Conservation (phyloP, 331 rosid species). For the Telfairia occidentalis region DNA sequence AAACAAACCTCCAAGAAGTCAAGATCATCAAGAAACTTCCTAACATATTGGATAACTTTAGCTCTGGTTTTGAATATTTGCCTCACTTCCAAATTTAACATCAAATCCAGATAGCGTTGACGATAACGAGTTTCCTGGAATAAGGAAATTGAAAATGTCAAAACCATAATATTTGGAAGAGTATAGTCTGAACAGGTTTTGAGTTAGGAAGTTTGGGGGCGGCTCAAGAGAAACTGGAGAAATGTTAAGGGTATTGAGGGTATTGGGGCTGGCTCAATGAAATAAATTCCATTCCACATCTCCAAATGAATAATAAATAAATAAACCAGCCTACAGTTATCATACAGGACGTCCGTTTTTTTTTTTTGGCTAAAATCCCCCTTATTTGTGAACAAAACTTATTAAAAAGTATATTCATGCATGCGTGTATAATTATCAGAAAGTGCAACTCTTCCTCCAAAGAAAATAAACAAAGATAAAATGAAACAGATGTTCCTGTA, state of each 20-base stretch:
- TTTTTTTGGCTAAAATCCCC: too few species aligned
- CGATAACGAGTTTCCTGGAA: conserved; percentile 87
- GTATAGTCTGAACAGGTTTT: neutral
- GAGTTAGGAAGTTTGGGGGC: neutral
- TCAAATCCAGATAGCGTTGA: conserved; percentile 78
- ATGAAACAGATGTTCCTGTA: neutral
- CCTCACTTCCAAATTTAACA: conserved; percentile 70
- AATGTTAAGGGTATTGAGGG: too few species aligned
- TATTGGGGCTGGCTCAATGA: too few species aligned
- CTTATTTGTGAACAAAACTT: too few species aligned
- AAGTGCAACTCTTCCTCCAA: too few species aligned
- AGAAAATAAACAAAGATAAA: neutral
- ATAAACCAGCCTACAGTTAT: too few species aligned
- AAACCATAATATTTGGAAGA: neutral
- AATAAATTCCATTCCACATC: too few species aligned
- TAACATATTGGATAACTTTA: conserved; percentile 48
- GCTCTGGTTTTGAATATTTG: conserved; percentile 76
- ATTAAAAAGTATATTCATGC: too few species aligned
- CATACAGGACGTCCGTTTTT: too few species aligned
- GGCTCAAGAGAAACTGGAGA: neutral
- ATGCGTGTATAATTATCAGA: too few species aligned
- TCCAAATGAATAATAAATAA: too few species aligned
- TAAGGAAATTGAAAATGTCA: neutral
- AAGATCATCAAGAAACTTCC: conserved; percentile 55
- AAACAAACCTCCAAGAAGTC: conserved; percentile 88